phyloP scores from a whole-genome alignment of 208 protist genomes.

The Angomonas desouzai region DNA sequence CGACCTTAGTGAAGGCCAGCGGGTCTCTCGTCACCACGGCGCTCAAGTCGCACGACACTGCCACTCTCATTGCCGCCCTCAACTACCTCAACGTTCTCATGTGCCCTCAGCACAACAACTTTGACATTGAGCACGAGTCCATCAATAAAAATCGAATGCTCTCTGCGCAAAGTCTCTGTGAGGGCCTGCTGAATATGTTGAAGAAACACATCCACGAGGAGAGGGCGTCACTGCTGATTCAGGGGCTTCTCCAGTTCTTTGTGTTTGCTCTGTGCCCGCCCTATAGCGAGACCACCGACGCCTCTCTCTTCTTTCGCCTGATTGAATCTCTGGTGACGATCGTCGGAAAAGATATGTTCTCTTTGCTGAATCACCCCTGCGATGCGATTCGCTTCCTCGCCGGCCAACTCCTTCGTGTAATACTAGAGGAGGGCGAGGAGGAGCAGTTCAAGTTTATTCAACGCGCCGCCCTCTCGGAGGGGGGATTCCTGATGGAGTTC shows the following conservation, averaged over 20 bases:
- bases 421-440: conserved; percentile 89
- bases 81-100: conserved; percentile 90
- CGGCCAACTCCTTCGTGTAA: conserved; percentile 85
- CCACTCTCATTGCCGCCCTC: conserved; percentile 74
- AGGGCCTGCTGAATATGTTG: conserved; percentile 64
- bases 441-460: conserved; percentile 84
- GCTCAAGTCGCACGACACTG: conserved; percentile 61
- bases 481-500: conserved; percentile 86
- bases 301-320: conserved; percentile 51
- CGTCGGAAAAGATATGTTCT: conserved; percentile 69
- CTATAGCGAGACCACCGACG: conserved; percentile 85
- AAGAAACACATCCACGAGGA: conserved; percentile 63
- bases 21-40: conserved; percentile 46
- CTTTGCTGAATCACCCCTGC: conserved; percentile 75
- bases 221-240: conserved; percentile 77
- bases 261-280: conserved; percentile 88
- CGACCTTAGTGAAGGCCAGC: conserved; percentile 55
- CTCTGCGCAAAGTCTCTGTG: conserved; percentile 58
- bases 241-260: conserved; percentile 85
- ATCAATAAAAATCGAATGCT: conserved; percentile 89
- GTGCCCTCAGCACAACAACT: conserved; percentile 92
- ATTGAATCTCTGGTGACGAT: conserved; percentile 65
- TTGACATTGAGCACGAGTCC: conserved; percentile 83
- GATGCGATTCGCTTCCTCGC: conserved; percentile 75
- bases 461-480: conserved; percentile 70